Evolutionary conservation across 352 stramenopile species (phyloP), one percentile per base, ranked within the genome.

Genomic region (Phytopythium cucurbitacearum): DNA sequence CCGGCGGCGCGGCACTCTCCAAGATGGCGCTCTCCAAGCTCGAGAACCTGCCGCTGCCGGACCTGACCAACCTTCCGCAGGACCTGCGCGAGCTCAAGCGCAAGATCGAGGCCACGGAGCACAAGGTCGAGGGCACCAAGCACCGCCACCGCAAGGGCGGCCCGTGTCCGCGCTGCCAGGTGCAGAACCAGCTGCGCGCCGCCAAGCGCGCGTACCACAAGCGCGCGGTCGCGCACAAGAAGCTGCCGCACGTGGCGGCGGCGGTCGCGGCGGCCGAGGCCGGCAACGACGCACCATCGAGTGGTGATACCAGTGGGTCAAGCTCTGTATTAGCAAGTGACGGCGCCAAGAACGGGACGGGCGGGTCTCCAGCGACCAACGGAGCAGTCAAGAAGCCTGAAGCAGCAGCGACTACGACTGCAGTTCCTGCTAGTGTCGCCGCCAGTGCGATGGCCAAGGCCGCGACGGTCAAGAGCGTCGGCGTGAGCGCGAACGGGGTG

Each of bases 51-150:
- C 79, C 82, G 8, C 56, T 92, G 36, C 82, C 82, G 7, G 82
- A 92, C 40, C 58, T 89, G 48, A 83, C 65, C 8, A 90, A 90
- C 54, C 60, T 92, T 32, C 82, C 82, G 3, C 78, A 90, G 59
- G 82, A 92, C 42, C 60, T 92, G 16, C 85, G 85, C 48, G 82
- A 92, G 35, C 71, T 92, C 13, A 92, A 92, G 57, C 77, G 79
- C 49, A 92, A 92, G 56, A 92, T 92, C 60, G 82, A 92, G 60
- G 77, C 77, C 28, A 92, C 82, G 0, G 82, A 92, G 59, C 72
- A 86, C 67, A 90, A 90, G 61, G 82, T 92, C 16, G 82, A 92
- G 69, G 82, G 82, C 8, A 92, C 82, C n/a, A 92, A 92, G 61
- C 82, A 92, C 51, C 82, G 82, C 53, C 82, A 92, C 59, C 82